These are phyloP conservation scores for Aspergillus felis DNA, from an alignment of 2,329 filamentous ascomycete genomes.

Conservation along the genomic window DNA sequence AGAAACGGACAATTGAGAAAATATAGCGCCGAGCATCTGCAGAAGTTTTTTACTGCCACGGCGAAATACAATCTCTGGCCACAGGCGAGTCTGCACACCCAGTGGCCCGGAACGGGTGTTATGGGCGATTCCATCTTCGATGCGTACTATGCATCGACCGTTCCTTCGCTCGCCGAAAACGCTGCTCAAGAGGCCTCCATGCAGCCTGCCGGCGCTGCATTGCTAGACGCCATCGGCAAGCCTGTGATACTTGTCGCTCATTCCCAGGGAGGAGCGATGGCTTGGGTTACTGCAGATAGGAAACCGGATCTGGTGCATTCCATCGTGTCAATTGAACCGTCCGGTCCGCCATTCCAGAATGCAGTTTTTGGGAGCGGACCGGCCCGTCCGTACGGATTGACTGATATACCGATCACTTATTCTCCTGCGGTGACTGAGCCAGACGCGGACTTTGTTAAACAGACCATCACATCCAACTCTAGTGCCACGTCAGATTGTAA, in stretches of 20 bases:
- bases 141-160: slow-evolving; percentile 21
- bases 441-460: slow-evolving; percentile 9
- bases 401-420: slow-evolving; percentile 16
- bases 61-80: slow-evolving; percentile 29
- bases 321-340: slow-evolving; percentile 52
- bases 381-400: slow-evolving; percentile 16
- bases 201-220: slow-evolving; percentile 14
- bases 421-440: slow-evolving; percentile 8
- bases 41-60: slow-evolving; percentile 31
- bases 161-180: slow-evolving; percentile 14
- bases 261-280: slow-evolving; percentile 47
- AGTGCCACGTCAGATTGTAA: slow-evolving; percentile 28
- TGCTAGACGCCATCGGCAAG: slow-evolving; percentile 22
- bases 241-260: slow-evolving; percentile 41
- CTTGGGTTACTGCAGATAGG: slow-evolving; percentile 49
- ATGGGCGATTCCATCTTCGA: slow-evolving; percentile 28
- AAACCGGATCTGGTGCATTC: slow-evolving; percentile 47
- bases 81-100: slow-evolving; percentile 36
- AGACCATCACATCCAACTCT: slow-evolving; percentile 11
- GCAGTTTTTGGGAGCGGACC: slow-evolving; percentile 9
- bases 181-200: slow-evolving; percentile 14
- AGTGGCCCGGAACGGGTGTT: slow-evolving; percentile 37
- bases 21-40: slow-evolving; percentile 22
- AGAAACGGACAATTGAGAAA: slow-evolving; percentile 14
- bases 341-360: slow-evolving; percentile 43